phyloP scores from a whole-genome alignment of 208 protist species.

The Crithidia bombi region DNA sequence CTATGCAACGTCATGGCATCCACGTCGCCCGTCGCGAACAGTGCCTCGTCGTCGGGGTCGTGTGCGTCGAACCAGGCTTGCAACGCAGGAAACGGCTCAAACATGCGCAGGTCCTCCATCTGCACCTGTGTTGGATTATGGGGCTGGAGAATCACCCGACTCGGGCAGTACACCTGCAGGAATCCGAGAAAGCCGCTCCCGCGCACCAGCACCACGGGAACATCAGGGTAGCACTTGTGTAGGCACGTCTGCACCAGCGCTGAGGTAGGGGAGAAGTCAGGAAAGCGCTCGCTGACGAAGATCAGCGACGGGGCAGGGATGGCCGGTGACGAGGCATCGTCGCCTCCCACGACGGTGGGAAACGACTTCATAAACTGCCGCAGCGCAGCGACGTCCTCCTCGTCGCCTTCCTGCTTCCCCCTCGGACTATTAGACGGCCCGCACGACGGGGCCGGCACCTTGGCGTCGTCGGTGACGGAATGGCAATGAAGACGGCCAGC shows the following conservation, averaged over 20 bases:
- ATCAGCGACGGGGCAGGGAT: slow-evolving; percentile 21
- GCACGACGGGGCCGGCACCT: too few species aligned
- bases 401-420: not conserved
- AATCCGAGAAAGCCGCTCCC: slow-evolving; percentile 91
- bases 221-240: slow-evolving; percentile 16
- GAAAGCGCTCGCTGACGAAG: slow-evolving; percentile 54
- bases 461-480: not conserved
- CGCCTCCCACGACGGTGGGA: not conserved
- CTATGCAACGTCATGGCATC: slow-evolving; percentile 50
- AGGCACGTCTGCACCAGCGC: slow-evolving; percentile 29
- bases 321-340: not conserved
- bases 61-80: slow-evolving; percentile 62
- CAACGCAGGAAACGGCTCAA: slow-evolving; percentile 87
- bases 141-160: slow-evolving; percentile 56
- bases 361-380: not conserved
- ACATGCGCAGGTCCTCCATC: slow-evolving; percentile 91
- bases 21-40: slow-evolving; percentile 43
- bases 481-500: slow-evolving; percentile 10
- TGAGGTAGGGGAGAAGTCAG: slow-evolving; percentile 42
- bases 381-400: slow-evolving; percentile 6
- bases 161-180: slow-evolving; percentile 69
- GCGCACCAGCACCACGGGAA: slow-evolving; percentile 84
- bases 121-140: slow-evolving; percentile 45
- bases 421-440: too few species aligned
- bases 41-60: slow-evolving; percentile 49